Evolutionary conservation across 108 stramenopile genomes (phyloP).

Genomic region (Cyclostephanos tholiformis): DNA sequence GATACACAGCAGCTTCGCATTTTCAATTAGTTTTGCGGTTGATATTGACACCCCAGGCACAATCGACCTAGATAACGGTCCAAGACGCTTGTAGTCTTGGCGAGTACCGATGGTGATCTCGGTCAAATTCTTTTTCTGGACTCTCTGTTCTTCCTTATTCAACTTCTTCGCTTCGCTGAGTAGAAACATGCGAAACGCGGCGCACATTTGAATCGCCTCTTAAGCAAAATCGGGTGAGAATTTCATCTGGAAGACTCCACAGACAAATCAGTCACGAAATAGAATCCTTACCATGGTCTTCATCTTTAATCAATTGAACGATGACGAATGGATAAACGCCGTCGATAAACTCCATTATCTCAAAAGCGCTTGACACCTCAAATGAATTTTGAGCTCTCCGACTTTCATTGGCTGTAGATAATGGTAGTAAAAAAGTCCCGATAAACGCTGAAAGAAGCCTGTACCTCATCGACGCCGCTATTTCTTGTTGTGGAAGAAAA

Average conservation of each 20-base stretch:
- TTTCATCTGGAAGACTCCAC: not conserved
- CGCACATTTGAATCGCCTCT: constrained; percentile 51
- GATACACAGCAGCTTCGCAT: constrained; percentile 56
- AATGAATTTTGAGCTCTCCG: constrained; percentile 21
- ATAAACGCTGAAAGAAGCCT: constrained; percentile 41
- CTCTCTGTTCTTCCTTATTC: constrained; percentile 23
- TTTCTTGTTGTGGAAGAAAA: constrained; percentile 35
- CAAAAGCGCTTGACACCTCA: constrained; percentile 30
- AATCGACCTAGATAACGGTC: constrained; percentile 27
- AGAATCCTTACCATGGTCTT: constrained; percentile 21
- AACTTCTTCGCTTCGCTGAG: constrained; percentile 32
- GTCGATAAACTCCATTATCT: constrained; percentile 38
- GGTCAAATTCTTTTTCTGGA: constrained; percentile 26
- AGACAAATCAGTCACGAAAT: not conserved
- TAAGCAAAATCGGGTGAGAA: not conserved
- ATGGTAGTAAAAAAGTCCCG: constrained; percentile 25
- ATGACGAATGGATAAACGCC: constrained; percentile 31
- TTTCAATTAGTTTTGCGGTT: constrained; percentile 52
- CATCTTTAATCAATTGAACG: constrained; percentile 33
- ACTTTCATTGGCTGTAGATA: constrained; percentile 8
- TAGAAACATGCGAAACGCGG: constrained; percentile 50
- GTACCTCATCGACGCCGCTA: constrained; percentile 30
- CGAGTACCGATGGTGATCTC: constrained; percentile 38
- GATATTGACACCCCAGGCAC: constrained; percentile 46
- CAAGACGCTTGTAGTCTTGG: constrained; percentile 11